Base-by-base conservation (phyloP, 2,329 filamentous ascomycete species). In the Clarireedia paspali region DNA sequence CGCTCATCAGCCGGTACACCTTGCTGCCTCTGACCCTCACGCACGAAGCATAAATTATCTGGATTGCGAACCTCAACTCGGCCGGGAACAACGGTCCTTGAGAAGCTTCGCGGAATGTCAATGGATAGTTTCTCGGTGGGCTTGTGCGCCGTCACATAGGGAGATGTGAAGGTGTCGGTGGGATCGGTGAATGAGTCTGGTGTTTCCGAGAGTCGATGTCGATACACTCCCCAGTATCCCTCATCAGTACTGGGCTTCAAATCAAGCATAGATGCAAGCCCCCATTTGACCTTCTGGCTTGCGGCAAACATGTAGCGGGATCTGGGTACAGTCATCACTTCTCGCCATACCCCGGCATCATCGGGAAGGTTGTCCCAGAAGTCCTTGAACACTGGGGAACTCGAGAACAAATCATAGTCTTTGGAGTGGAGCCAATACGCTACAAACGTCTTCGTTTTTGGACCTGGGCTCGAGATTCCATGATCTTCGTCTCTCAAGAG, bases 321-420 rank as follows among this genome's bases (percentile, higher is more conserved):
- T 40, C 57, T 61, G 0, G 61, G 59, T 12, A 63, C 57, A 2
- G 61, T 62, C 58, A 62, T 58, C 15, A 63, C 58, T 40, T 62
- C 59, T 4, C 61, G 53, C 58, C 60, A 63, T 5, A 61, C 58
- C 4, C 60, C 60, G 17, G 60, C 60, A 51, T 62, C 59, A 15
- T 57, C 53, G 6, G 57, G 42, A n/a, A 62, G 50, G 15, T 23
- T 47, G 5, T n/a, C 47, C 60, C 60, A 62, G 38, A 62, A 62
- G 12, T 53, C 52, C 20, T 55, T 53, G 3, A 56, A 50, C 2
- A 42, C n/a, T 7, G 34, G 17, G 36, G 50, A 50, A n/a, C 38
- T 44, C 15, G 38, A 44, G 46, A 5, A 66, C 34, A 17, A 71
- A 63, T 66, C 64, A 26, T 63, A 58, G 10, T 65, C 64, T 15